Conservation (phyloP, 805 yeast species). For the Sugiyamaella marilandica region DNA sequence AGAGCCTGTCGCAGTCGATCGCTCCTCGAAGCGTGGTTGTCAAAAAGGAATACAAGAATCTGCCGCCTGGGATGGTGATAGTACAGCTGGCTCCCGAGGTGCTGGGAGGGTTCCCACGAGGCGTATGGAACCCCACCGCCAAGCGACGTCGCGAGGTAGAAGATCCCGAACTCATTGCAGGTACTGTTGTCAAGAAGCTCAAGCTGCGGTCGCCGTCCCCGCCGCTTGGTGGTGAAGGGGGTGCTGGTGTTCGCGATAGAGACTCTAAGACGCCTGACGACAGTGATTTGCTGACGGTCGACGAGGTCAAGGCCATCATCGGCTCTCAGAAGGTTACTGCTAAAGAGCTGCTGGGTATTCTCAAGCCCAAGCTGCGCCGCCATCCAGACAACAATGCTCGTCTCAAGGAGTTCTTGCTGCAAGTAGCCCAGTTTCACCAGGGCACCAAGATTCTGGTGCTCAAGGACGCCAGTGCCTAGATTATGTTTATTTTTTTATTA, state of each 20-base stretch:
- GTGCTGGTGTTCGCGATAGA: slow-evolving; percentile 37
- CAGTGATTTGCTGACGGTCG: slow-evolving; percentile 52
- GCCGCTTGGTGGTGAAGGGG: slow-evolving; percentile 10
- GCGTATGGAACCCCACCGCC: slow-evolving; percentile 76
- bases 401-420: slow-evolving; percentile 54
- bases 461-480: slow-evolving; percentile 5
- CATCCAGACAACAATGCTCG: slow-evolving; percentile 61
- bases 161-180: slow-evolving; percentile 27
- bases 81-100: slow-evolving; percentile 60
- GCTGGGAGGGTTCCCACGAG: slow-evolving; percentile 63
- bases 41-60: slow-evolving; percentile 38
- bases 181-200: slow-evolving; percentile 32
- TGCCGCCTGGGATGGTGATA: slow-evolving; percentile 51
- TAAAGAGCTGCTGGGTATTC: slow-evolving; percentile 55
- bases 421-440: slow-evolving; percentile 50
- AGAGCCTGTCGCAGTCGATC: slow-evolving; percentile 10
- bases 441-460: slow-evolving; percentile 32
- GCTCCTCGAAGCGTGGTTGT: slow-evolving; percentile 18
- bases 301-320: slow-evolving; percentile 65
- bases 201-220: slow-evolving; percentile 21
- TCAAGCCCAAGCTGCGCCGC: slow-evolving; percentile 57
- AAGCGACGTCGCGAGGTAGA: slow-evolving; percentile 38
- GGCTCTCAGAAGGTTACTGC: slow-evolving; percentile 42
- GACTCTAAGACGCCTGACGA: slow-evolving; percentile 25
- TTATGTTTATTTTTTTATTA: background rate